Evolutionary conservation across 1,284 basidiomycete species (phyloP), one percentile per base, ranked within the genome.

Genomic region (Ceratobasidium sp.): DNA sequence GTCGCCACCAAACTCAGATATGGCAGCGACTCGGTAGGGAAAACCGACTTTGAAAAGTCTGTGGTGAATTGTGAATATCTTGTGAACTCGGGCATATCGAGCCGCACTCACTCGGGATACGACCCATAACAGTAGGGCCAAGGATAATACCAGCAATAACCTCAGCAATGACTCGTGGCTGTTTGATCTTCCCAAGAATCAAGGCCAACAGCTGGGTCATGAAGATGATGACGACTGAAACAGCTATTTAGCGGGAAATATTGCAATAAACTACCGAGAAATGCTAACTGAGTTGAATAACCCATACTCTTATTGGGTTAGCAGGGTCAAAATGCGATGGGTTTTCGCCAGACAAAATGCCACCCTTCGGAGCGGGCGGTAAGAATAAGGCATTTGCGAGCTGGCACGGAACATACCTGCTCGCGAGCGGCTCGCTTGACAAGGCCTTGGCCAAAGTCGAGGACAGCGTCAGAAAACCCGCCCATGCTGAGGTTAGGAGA

Each of bases 101-200:
- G 48, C 38, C 12, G 48, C 40, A 74, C 71, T 46, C 23, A 74
- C 71, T 65, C 7, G 93, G 93, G 20, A 94, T 92, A 33, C 88
- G 86, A 77, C 92, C 93, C 78, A 93, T 90, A 0, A 91, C 90
- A 1, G 92, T 91, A 0, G 94, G 92, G 13, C 93, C 93, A 20
- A 96, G 89, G 46, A 96, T 82, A 81, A 97, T 91, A 54, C 95
- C 95, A 2, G 91, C 93, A 78, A 96, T 92, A 81, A 97, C 92
- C 84, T 97, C 95, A 77, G 95, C 92, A 78, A 96, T 96, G 81
- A 97, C 95, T 65, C 91, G 88, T 4, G 95, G 95, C 84, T 97
- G 95, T 59, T 92, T 90, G 77, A 96, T 90, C 70, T 89, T 91
- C 42, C 86, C 83, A 42, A 96, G 87, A 68, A 88, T 81, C 68